These are phyloP conservation scores for Fomitiporia mediterranea DNA, from an alignment of 1,284 basidiomycete species.

Conservation along the genomic window DNA sequence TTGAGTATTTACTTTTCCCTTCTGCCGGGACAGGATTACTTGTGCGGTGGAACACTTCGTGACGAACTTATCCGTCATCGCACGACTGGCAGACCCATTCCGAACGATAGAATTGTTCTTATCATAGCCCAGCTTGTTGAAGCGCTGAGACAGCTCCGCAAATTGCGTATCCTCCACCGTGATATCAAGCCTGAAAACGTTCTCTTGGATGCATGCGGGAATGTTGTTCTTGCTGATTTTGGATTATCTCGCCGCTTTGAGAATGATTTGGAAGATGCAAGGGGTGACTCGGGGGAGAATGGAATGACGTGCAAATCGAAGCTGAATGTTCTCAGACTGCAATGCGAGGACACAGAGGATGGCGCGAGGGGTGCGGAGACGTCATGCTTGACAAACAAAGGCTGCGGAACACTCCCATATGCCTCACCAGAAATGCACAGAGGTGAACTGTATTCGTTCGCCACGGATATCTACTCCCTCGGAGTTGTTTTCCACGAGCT, in stretches of 20 bases:
- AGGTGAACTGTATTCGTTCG: conserved; percentile 42
- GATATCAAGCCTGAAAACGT: conserved; percentile 68
- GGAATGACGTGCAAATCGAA: not conserved
- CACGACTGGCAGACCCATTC: not conserved
- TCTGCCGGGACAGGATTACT: conserved; percentile 6
- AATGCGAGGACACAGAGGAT: not conserved
- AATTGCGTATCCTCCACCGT: conserved; percentile 52
- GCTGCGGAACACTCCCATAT: conserved; percentile 43
- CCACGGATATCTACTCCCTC: conserved; percentile 56
- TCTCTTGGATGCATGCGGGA: conserved; percentile 40
- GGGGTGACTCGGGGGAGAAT: not conserved
- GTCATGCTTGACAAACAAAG: not conserved
- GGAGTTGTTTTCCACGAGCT: conserved; percentile 61
- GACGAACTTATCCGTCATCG: not conserved
- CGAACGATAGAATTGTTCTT: conserved; percentile 10
- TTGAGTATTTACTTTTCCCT: not conserved
- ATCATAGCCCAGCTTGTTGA: conserved; percentile 14
- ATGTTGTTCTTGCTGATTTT: conserved; percentile 62
- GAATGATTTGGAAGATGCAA: too few species aligned
- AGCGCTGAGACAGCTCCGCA: conserved; percentile 6
- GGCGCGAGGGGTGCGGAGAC: conserved; percentile 26
- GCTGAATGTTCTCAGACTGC: not conserved
- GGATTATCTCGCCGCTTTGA: conserved; percentile 40
- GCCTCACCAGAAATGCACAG: conserved; percentile 55
- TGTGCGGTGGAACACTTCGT: conserved; percentile 8